Conservation (phyloP, 169 alveolate genomes). For the Babesia bigemina region DNA sequence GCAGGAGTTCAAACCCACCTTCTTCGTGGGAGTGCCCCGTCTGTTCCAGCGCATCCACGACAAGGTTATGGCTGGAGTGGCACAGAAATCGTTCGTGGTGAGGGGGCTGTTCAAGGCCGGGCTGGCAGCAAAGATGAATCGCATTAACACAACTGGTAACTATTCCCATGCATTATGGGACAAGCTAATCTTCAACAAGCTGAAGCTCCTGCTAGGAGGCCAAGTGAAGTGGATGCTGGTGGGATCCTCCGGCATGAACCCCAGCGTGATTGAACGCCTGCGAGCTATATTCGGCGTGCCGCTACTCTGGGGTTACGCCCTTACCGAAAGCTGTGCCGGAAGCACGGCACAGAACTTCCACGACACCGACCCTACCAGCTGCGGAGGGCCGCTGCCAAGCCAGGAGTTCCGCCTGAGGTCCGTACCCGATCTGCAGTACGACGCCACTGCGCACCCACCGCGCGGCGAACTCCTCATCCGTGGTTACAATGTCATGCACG, state of each 20-base stretch:
- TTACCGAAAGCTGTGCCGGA: conserved; percentile 92
- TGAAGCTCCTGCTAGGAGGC: conserved; percentile 91
- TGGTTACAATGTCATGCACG: conserved; percentile 86
- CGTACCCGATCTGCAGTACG: conserved; percentile 91
- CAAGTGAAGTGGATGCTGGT: conserved; percentile 81
- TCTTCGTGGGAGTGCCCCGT: conserved; percentile 95
- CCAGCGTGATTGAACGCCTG: conserved; percentile 81
- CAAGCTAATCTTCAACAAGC: conserved; percentile 77
- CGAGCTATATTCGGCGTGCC: conserved; percentile 83
- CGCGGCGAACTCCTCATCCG: conserved; percentile 91
- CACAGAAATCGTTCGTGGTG: conserved; percentile 68
- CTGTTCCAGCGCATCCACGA: conserved; percentile 90
- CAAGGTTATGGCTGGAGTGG: conserved; percentile 79
- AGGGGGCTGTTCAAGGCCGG: conserved; percentile 81
- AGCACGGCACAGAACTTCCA: conserved; percentile 71
- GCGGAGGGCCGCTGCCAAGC: conserved; percentile 88
- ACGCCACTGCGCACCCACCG: conserved; percentile 83
- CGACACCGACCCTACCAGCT: conserved; percentile 77
- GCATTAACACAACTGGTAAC: conserved; percentile 59
- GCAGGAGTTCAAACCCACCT: conserved; percentile 89
- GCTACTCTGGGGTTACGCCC: conserved; percentile 91
- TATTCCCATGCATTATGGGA: conserved; percentile 77
- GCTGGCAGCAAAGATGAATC: conserved; percentile 53
- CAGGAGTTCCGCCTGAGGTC: conserved; percentile 85
- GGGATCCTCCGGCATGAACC: conserved; percentile 90